Conservation (phyloP, 1,284 basidiomycete genomes). For the Leccinum pallidistipes region DNA sequence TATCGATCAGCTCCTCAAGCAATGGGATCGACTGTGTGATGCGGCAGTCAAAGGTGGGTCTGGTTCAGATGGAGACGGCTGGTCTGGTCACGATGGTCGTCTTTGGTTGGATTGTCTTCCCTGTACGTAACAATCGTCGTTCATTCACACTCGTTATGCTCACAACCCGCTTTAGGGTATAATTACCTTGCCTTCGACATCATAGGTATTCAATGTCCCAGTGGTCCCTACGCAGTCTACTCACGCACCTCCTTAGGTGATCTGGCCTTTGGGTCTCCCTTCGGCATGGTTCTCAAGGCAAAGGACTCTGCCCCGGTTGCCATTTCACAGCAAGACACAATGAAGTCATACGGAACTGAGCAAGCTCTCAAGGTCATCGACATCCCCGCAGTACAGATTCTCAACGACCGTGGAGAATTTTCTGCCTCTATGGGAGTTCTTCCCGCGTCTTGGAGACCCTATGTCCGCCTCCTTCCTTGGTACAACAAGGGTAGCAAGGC, state of each 20-base stretch:
- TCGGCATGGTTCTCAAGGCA: conserved; percentile 84
- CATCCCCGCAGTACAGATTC: conserved; percentile 82
- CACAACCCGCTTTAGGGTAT: conserved; percentile 45
- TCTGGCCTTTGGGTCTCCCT: conserved; percentile 83
- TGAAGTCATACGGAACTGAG: conserved; percentile 55
- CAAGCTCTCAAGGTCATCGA: conserved; percentile 48
- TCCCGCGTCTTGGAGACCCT: conserved; percentile 71
- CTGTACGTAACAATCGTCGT: conserved; percentile 44
- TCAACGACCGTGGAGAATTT: conserved; percentile 89
- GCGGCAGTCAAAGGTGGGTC: conserved; percentile 52
- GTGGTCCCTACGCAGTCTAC: not conserved
- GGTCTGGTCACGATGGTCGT: conserved; percentile 57
- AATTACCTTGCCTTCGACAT: conserved; percentile 90
- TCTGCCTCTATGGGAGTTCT: conserved; percentile 83
- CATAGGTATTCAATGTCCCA: conserved; percentile 46
- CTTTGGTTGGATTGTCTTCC: conserved; percentile 76
- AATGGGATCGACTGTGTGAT: conserved; percentile 80
- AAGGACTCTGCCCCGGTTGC: conserved; percentile 73
- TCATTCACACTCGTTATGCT: not conserved
- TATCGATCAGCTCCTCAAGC: conserved; percentile 60
- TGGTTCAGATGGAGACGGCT: conserved; percentile 67
- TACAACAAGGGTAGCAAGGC: conserved; percentile 69
- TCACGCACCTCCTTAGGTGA: conserved; percentile 47
- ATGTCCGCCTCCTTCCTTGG: conserved; percentile 71
- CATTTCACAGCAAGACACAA: conserved; percentile 47